Base-by-base conservation (phyloP, 2,329 filamentous ascomycete genomes). In the Elsinoe ampelina region DNA sequence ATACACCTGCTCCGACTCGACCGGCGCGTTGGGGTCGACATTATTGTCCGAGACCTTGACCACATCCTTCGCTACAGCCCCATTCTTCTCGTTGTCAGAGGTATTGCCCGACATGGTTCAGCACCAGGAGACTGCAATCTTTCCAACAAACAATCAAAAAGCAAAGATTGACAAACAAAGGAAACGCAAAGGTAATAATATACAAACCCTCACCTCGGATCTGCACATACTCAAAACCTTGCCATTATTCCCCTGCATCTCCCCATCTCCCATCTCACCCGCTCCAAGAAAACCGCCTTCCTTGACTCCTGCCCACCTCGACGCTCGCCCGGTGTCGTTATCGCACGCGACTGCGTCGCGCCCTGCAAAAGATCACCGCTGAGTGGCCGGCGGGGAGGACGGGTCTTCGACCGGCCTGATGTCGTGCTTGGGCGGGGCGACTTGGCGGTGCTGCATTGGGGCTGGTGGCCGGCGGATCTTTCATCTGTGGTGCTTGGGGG, bases 1-100 rank as follows among this genome's bases (percentile, higher is more conserved):
- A 34, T 39, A 55, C 2, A 36, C 34, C 52, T 55, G 52, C 52
- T 55, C 52, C 20, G 35, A 35, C 36, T 55, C 52, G 36, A 55
- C 39, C 5, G 52, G 38, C 13, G 52, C 52, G 35, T 45, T 43
- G 2, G 52, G 39, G 38, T 55, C 52, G 26, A 55, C 36, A 42
- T 42, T 35, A n/a, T 45, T 55, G 19, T 26, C 20, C 8, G 39
- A 55, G 19, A 45, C 52, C 52, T 55, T 55, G 52, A 45, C 52
- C 12, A 55, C 52, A 15, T 35, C 36, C n/a, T 35, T 22, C 13
- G 22, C 38, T 13, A 55, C 36, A 30, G 13, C 36, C 17, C 15
- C 38, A 36, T 35, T 15, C 52, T 55, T 55, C 36, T 45, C 52
- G 13, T 45, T 45, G 13, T 55, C 52, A 13, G 52, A 55, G 17